Evolutionary conservation across 148 eudicot species (phyloP), one percentile per base, ranked within the genome.

Genomic region (Amaranthus hypochondriacus): DNA sequence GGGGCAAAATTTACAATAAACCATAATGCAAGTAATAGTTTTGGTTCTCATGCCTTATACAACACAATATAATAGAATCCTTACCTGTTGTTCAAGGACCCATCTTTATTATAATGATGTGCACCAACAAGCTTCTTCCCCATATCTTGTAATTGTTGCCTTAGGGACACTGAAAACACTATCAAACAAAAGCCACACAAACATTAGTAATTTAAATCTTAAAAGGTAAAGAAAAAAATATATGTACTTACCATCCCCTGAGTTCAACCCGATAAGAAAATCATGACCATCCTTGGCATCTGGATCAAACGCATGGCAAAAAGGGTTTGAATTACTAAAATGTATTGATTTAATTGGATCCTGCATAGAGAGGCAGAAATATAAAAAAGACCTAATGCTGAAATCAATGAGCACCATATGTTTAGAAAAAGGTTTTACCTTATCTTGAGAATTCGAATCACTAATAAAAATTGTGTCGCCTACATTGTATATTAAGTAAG

Each of bases 261-360:
- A 83, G 65, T 68, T 79, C 75, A 90, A 81, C 12, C 96, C 96
- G 71, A 90, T 88, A 56, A 90, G 86, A 79, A 90, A 84, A 78
- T 90, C 90, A 84, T 88, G 92, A 47, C 92, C 92, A 82, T 90
- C 96, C 81, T 84, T 90, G 50, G 88, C 83, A 55, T 88, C 90
- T 15, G 83, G 83, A 77, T 87, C 85, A 85, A 85, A 88, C 66
- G 96, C 90, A 83, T 90, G 96, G 78, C 92, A 90, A 61, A 88
- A 83, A 65, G 92, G 92, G 76, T 88, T 85, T 8, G 92, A 83
- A 73, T 74, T 90, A 53, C 87, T 78, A 75, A 90, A 90, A 75
- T 79, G 83, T 74, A 90, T 79, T 9, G 88, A 85, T 81, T 88
- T 90, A 50, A 88, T 75, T 9, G 92, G 92, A 73, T 90, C 96